phyloP scores from a whole-genome alignment of 495 filamentous ascomycete species.

The Poronia punctata region DNA sequence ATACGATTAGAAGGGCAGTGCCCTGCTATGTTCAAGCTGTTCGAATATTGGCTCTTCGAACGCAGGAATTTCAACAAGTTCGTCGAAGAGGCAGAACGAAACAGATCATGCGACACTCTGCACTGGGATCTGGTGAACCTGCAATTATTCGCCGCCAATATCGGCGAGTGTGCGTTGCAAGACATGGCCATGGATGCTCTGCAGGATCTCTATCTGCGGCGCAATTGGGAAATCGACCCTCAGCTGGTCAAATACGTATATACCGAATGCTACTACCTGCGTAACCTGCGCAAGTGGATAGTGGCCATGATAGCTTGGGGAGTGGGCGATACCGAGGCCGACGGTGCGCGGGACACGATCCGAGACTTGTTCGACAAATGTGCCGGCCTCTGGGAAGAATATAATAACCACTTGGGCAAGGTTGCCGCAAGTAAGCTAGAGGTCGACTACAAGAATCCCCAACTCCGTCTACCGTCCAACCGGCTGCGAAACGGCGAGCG shows the following conservation, averaged over 20 bases:
- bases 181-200: constrained; percentile 42
- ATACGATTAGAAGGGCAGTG: constrained; percentile 35
- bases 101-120: constrained; percentile 23
- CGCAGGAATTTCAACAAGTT: constrained; percentile 27
- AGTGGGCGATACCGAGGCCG: constrained; percentile 20
- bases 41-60: constrained; percentile 39
- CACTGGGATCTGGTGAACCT: constrained; percentile 37
- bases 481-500: constrained; percentile 37
- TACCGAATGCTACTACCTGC: constrained; percentile 35
- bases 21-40: constrained; percentile 41
- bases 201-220: constrained; percentile 43
- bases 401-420: constrained; percentile 34
- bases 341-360: constrained; percentile 21
- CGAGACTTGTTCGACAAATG: constrained; percentile 29
- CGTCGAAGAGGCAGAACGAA: constrained; percentile 30
- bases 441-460: constrained; percentile 42
- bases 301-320: constrained; percentile 44
- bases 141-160: constrained; percentile 40
- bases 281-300: constrained; percentile 40
- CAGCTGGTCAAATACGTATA: constrained; percentile 38
- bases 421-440: constrained; percentile 35
- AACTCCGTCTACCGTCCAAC: constrained; percentile 39
- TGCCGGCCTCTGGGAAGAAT: constrained; percentile 35
- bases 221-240: constrained; percentile 42
- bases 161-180: constrained; percentile 34